Base-by-base conservation (phyloP, 2,329 filamentous ascomycete genomes). In the Colletotrichum sublineola region DNA sequence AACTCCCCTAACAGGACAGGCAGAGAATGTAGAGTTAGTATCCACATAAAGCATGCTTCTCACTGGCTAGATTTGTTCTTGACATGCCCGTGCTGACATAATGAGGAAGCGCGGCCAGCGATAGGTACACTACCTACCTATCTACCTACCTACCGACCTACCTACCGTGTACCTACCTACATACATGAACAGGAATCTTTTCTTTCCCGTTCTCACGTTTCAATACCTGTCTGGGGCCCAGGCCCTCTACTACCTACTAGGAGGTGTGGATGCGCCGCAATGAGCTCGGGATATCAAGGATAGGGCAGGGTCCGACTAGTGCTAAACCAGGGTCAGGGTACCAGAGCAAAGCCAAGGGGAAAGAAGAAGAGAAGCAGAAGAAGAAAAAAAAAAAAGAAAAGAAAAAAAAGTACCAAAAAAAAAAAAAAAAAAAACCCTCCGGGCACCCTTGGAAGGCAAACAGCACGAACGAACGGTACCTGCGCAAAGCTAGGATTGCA, bases 381-480 rank as follows among this genome's bases (percentile, higher is more conserved):
- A 55, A 61, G 50, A 57, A 55, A 7, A 18, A 31, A 18, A 31
- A 0, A 24, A 56, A 56, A 56, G 33, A 20, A 38, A 46, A 56
- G 48, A 38, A 15, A 57, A 44, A 24, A 24, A 24, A 24, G 24
- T 24, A 24, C 24, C 24, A 55, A 7, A 18, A 31, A 18, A 31
- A 0, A 24, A 56, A 56, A 56, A 38, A 15, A 57, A 44, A 24
- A 24, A 24, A 24, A 36, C 24, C 24, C 24, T 1, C 20, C 24
- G 33, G 52, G 24, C 15, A 64, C 42, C 52, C 52, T 65, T 55
- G 61, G 14, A 65, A 46, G 46, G 44, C 58, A 38, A 29, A 15
- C 24, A 50, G 67, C 58, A 61, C 44, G 55, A 46, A 73, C 55
- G 66, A 73, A 69, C 60, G 70, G 70, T 72, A 72, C 66, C 70